Conservation (phyloP, 2,329 filamentous ascomycete species). For the Talaromyces sp. region DNA sequence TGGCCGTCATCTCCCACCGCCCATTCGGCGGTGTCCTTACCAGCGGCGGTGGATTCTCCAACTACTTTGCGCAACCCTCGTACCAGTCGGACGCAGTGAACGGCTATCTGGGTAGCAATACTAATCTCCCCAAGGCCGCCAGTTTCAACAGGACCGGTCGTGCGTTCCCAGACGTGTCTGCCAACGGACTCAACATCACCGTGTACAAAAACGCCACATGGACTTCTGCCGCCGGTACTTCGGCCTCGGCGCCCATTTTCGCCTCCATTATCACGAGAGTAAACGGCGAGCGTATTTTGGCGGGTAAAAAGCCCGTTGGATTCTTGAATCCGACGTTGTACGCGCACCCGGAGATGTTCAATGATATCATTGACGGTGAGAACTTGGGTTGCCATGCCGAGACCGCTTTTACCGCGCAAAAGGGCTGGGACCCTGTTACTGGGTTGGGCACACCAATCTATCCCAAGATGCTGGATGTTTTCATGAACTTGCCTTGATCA, state of each 20-base stretch:
- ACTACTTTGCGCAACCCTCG: constrained; percentile 38
- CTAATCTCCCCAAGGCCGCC: constrained; percentile 27
- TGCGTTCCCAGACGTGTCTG: constrained; percentile 57
- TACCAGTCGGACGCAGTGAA: constrained; percentile 38
- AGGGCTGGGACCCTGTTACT: constrained; percentile 27
- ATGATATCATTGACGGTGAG: neutral
- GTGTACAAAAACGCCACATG: neutral
- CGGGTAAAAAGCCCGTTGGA: constrained; percentile 46
- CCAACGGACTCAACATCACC: constrained; percentile 28
- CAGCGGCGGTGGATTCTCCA: constrained; percentile 43
- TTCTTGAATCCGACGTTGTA: constrained; percentile 60
- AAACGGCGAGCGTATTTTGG: constrained; percentile 55
- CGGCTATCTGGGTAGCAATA: constrained; percentile 26
- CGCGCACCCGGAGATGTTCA: constrained; percentile 9
- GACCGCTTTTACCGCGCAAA: neutral
- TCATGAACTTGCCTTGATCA: neutral
- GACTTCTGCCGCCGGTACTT: constrained; percentile 8
- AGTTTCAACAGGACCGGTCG: constrained; percentile 48
- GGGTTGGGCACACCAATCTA: constrained; percentile 24
- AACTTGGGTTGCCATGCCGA: neutral
- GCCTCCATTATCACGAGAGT: constrained; percentile 55
- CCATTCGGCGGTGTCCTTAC: constrained; percentile 18
- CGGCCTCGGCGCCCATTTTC: constrained; percentile 54
- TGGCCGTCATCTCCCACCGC: neutral
- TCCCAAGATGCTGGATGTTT: neutral